Evolutionary conservation across 768 basidiomycete species (phyloP).

Genomic region (Tricholoma saponaceum): DNA sequence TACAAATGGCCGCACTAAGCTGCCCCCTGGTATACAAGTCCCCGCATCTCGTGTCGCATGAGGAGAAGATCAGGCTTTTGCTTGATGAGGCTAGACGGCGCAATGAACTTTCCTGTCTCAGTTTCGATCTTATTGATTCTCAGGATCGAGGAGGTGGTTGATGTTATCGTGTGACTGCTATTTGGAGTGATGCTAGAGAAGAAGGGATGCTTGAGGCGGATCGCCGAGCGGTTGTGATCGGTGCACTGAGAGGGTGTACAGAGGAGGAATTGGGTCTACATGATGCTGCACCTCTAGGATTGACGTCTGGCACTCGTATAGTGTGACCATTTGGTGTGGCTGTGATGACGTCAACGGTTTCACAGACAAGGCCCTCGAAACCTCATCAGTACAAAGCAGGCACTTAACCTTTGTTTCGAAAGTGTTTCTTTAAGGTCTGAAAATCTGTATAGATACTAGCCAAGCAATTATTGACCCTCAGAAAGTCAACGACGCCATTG

Average conservation of each 20-base stretch:
- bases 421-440: neutral
- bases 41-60: constrained; percentile 47
- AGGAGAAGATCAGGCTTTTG: constrained; percentile 63
- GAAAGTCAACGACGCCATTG: constrained; percentile 67
- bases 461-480: constrained; percentile 81
- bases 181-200: constrained; percentile 88
- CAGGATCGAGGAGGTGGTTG: constrained; percentile 66
- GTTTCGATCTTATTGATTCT: constrained; percentile 50
- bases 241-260: constrained; percentile 63
- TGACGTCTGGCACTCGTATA: constrained; percentile 22
- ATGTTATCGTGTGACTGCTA: constrained; percentile 67
- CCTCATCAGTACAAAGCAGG: constrained; percentile 84
- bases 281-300: constrained; percentile 77
- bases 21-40: constrained; percentile 84
- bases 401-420: constrained; percentile 24
- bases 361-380: constrained; percentile 77
- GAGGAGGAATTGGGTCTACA: constrained; percentile 71
- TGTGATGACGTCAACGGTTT: constrained; percentile 25
- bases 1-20: constrained; percentile 72
- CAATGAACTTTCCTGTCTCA: constrained; percentile 77
- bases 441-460: constrained; percentile 63
- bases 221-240: constrained; percentile 71
- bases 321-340: constrained; percentile 25
- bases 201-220: constrained; percentile 64
- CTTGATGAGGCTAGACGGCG: constrained; percentile 86